Evolutionary conservation across 2,329 filamentous ascomycete species (phyloP).

Genomic region (Nigrograna mackinnonii): DNA sequence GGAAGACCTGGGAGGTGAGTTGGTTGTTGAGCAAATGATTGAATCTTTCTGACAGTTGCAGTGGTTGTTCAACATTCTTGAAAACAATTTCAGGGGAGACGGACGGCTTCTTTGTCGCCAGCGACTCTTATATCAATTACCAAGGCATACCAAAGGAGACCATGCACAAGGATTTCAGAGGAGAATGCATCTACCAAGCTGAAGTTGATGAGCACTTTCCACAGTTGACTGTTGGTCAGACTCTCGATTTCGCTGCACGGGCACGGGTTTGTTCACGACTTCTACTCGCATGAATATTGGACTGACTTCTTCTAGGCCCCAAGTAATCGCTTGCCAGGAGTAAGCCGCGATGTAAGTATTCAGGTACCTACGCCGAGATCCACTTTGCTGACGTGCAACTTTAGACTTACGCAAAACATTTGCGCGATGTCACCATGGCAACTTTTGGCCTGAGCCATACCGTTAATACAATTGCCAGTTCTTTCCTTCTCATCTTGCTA

Average conservation of each 20-base stretch:
- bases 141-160: constrained; percentile 64
- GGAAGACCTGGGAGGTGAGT: constrained; percentile 66
- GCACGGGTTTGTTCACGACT: constrained; percentile 39
- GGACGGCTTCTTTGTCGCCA: constrained; percentile 71
- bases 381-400: background rate
- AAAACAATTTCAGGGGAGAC: constrained; percentile 80
- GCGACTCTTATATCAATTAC: constrained; percentile 65
- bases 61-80: constrained; percentile 74
- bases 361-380: too few species aligned
- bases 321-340: too few species aligned
- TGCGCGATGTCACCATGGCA: constrained; percentile 68
- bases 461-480: too few species aligned
- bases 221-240: constrained; percentile 81
- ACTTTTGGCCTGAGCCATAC: constrained; percentile 75
- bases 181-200: constrained; percentile 79
- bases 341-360: too few species aligned
- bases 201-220: constrained; percentile 82
- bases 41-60: constrained; percentile 24
- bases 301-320: too few species aligned
- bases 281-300: too few species aligned
- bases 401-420: constrained; percentile 1
- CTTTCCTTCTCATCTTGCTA: too few species aligned
- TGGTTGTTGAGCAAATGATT: background rate
- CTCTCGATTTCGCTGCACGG: constrained; percentile 77
- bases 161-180: constrained; percentile 74